Percentiles rank a stretch among this genome's conserved stretches.
These are phyloP conservation scores for Hypoxylon intermedium DNA, from an alignment of 495 filamentous ascomycete genomes.

Conservation along the genomic window DNA sequence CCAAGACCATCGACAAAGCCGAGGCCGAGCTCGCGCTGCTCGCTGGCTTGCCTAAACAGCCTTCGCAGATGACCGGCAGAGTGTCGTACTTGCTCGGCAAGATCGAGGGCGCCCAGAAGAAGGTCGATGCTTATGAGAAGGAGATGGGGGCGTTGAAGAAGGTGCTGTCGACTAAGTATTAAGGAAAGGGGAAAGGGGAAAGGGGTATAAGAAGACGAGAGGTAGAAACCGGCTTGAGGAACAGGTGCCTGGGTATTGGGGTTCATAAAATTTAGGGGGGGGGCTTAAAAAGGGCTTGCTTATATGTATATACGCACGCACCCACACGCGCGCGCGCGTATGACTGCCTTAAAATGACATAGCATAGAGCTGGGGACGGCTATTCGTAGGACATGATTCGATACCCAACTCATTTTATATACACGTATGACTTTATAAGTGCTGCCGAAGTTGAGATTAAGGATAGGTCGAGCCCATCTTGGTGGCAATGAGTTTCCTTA, in stretches of 20 bases:
- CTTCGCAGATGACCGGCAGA: conserved; percentile 65
- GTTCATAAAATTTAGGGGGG: no score
- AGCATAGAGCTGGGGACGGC: neutral
- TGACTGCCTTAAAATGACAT: neutral
- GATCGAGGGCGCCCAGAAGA: conserved; percentile 72
- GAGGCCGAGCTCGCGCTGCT: conserved; percentile 79
- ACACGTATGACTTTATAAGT: no score
- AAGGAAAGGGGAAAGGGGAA: neutral
- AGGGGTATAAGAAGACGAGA: neutral
- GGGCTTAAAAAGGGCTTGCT: no score
- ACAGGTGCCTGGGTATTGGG: no score
- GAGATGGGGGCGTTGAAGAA: conserved; percentile 77
- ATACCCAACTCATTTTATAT: conserved; percentile 35
- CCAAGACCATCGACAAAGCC: conserved; percentile 73
- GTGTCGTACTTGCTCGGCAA: conserved; percentile 76
- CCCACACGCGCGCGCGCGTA: no score
- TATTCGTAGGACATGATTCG: conserved; percentile 9
- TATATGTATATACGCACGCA: no score
- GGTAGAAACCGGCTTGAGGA: neutral
- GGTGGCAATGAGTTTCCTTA: no score
- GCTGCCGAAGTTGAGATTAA: no score
- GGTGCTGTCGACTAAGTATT: conserved; percentile 45
- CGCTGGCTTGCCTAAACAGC: conserved; percentile 64
- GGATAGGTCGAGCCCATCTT: no score
- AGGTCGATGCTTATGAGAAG: conserved; percentile 75